These are phyloP conservation scores for Beauveria rudraprayagi DNA, from an alignment of 2,329 filamentous ascomycete genomes.

Conservation along the genomic window DNA sequence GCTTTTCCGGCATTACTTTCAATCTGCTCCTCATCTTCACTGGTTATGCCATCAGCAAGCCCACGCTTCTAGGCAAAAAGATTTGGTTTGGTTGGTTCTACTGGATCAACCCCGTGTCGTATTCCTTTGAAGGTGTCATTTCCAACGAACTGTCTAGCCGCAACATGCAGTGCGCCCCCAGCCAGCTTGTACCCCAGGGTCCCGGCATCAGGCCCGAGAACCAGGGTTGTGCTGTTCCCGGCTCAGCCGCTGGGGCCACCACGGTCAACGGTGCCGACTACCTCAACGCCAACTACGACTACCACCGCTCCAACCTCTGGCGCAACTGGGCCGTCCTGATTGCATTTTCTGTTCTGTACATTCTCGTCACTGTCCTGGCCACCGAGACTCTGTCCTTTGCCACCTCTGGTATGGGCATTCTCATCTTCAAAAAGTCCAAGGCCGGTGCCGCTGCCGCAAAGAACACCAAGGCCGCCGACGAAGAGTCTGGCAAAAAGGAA, in stretches of 20 bases:
- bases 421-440: conserved; percentile 64
- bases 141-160: conserved; percentile 47
- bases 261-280: conserved; percentile 47
- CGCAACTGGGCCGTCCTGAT: conserved; percentile 68
- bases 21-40: conserved; percentile 58
- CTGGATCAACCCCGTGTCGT: conserved; percentile 56
- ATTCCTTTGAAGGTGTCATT: conserved; percentile 55
- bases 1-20: conserved; percentile 46
- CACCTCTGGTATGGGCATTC: conserved; percentile 54
- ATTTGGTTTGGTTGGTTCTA: conserved; percentile 67
- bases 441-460: conserved; percentile 42
- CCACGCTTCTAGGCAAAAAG: conserved; percentile 43
- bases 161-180: conserved; percentile 38
- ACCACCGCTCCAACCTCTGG: conserved; percentile 50
- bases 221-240: conserved; percentile 48
- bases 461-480: conserved; percentile 19
- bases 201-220: conserved; percentile 31
- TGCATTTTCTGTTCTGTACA: conserved; percentile 63
- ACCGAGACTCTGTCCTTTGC: conserved; percentile 59
- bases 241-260: conserved; percentile 38
- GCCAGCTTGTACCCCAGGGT: conserved; percentile 39
- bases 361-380: conserved; percentile 60
- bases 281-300: conserved; percentile 43
- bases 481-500: conserved; percentile 21
- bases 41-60: conserved; percentile 52